A percentile compares a stretch with the other conserved stretches of the same genome.
These are phyloP conservation scores for Colletotrichum sp. DNA, from an alignment of 2,329 filamentous ascomycete genomes.

Conservation along the genomic window DNA sequence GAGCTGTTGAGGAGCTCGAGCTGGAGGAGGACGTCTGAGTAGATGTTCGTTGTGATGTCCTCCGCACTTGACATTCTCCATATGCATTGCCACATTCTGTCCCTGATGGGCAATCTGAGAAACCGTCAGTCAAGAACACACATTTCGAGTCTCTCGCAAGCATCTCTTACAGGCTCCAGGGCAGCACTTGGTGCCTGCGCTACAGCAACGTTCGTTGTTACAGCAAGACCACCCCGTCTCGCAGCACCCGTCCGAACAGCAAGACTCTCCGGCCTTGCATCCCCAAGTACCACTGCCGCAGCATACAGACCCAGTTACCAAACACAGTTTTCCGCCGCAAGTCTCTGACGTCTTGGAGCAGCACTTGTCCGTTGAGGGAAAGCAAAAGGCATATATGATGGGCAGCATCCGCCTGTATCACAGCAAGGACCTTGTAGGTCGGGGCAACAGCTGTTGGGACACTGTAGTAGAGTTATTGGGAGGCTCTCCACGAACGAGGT, in stretches of 20 bases:
- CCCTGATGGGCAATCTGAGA: neutral
- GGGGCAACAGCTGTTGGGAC: neutral
- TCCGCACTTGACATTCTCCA: neutral
- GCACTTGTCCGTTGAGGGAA: neutral
- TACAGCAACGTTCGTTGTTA: neutral
- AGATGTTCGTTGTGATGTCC: neutral
- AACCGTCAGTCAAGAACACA: neutral
- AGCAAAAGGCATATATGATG: neutral
- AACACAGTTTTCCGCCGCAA: neutral
- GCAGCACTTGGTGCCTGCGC: neutral
- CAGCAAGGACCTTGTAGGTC: neutral
- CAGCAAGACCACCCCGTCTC: neutral
- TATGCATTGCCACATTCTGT: neutral
- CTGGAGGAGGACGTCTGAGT: neutral
- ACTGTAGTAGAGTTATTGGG: neutral
- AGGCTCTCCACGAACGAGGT: no score
- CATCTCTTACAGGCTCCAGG: neutral
- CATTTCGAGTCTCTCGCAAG: no score
- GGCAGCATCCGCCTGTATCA: neutral
- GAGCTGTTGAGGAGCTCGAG: neutral
- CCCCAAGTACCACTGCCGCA: neutral
- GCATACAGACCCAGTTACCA: neutral
- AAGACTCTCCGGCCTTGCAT: neutral
- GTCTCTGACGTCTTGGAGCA: neutral
- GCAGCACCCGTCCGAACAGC: neutral